These are phyloP conservation scores for Colletotrichum sp. DNA, from an alignment of 2,329 filamentous ascomycete genomes.

Conservation along the genomic window DNA sequence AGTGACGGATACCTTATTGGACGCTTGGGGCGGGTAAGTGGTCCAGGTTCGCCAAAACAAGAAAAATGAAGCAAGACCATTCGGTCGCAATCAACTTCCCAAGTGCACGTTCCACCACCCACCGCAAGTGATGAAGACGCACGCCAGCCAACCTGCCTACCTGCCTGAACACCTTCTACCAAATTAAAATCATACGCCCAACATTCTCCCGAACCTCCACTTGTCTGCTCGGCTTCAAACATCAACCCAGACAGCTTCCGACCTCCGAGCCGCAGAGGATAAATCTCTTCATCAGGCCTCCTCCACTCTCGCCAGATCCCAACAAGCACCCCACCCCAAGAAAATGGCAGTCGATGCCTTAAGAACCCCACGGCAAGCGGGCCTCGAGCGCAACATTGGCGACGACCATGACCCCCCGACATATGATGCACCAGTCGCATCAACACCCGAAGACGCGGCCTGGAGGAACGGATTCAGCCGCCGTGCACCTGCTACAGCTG, in stretches of 20 bases:
- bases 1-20: not conserved
- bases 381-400: not conserved
- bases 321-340: not conserved
- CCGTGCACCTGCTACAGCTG: not conserved
- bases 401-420: not conserved
- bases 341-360: not conserved
- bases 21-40: not conserved
- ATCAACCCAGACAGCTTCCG: not conserved
- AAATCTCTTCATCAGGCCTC: not conserved
- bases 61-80: not conserved
- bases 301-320: not conserved
- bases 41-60: not conserved
- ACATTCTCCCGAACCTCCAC: not conserved
- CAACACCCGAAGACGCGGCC: not conserved
- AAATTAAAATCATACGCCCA: not conserved
- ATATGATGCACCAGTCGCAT: not conserved
- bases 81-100: not conserved
- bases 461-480: not conserved
- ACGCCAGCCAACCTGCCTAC: not conserved
- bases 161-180: not conserved
- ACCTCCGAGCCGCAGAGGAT: not conserved
- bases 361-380: not conserved
- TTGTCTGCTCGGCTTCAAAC: not conserved
- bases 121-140: not conserved
- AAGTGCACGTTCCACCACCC: not conserved